phyloP scores from a whole-genome alignment of 2,329 filamentous ascomycete genomes.

The Zasmidium angulare region DNA sequence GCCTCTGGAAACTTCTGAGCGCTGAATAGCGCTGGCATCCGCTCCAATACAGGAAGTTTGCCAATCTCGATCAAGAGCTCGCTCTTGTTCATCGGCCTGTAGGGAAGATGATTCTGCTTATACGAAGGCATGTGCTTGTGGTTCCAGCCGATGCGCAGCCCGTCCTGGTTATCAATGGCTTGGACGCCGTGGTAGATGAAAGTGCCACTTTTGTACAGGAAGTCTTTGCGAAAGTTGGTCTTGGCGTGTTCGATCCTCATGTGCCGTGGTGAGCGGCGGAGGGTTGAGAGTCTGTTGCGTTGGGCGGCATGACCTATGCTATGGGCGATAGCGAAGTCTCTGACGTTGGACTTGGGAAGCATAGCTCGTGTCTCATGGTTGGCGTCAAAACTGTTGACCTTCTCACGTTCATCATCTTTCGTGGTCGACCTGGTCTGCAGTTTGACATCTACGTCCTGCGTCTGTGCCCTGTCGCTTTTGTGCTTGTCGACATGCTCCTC shows the following conservation, averaged over 20 bases:
- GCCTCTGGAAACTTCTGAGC: neutral
- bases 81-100: neutral
- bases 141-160: neutral
- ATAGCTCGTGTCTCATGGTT: neutral
- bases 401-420: too few species aligned
- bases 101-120: neutral
- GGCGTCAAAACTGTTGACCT: too few species aligned
- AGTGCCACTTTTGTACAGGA: neutral
- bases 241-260: neutral
- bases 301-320: neutral
- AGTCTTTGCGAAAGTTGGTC: neutral
- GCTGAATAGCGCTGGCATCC: neutral
- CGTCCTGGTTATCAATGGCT: neutral
- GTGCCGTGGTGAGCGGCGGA: neutral
- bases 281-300: neutral
- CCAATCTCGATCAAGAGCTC: neutral
- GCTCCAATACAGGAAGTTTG: neutral
- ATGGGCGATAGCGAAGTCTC: neutral
- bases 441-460: neutral
- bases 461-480: neutral
- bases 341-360: neutral
- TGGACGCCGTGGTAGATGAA: neutral
- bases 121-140: neutral
- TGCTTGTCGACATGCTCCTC: neutral
- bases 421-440: neutral